A percentile compares a stretch with the other conserved stretches of the same genome.
Evolutionary conservation across 2,329 filamentous ascomycete species (phyloP).

Genomic region (Chalara sp.): DNA sequence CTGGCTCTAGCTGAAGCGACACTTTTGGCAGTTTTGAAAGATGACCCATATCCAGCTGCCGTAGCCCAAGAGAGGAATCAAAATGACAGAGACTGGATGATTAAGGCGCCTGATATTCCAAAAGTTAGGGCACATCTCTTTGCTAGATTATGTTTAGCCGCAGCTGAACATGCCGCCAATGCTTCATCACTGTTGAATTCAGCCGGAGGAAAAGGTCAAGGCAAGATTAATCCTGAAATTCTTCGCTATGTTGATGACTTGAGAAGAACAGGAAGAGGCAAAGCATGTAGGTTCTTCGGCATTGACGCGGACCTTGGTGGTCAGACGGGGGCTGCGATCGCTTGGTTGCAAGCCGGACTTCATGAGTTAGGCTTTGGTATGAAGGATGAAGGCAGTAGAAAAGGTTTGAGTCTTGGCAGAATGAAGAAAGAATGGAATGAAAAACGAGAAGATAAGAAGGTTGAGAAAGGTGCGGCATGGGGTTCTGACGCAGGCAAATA

Average conservation of each 20-base stretch:
- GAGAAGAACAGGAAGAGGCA: constrained; percentile 67
- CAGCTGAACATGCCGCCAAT: constrained; percentile 78
- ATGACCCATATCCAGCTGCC: constrained; percentile 83
- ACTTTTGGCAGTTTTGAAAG: constrained; percentile 82
- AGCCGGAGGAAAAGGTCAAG: constrained; percentile 29
- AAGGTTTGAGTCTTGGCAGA: constrained; percentile 45
- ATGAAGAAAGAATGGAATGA: constrained; percentile 71
- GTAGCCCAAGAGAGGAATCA: constrained; percentile 77
- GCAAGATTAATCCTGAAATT: constrained; percentile 58
- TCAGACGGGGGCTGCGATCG: constrained; percentile 77
- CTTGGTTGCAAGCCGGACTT: constrained; percentile 75
- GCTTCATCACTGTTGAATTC: constrained; percentile 48
- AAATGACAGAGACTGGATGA: constrained; percentile 93
- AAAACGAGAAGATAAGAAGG: constrained; percentile 69
- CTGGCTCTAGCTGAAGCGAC: constrained; percentile 84
- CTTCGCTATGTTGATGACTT: constrained; percentile 71
- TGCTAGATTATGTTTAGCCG: constrained; percentile 78
- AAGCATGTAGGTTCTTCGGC: constrained; percentile 83
- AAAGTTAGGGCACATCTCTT: constrained; percentile 86
- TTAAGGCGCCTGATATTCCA: constrained; percentile 77
- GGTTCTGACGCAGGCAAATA: constrained; percentile 76
- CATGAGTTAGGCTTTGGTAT: constrained; percentile 63
- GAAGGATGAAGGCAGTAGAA: constrained; percentile 42
- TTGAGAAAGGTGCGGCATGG: constrained; percentile 69
- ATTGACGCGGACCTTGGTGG: constrained; percentile 81